Base-by-base conservation (phyloP, 768 basidiomycete genomes). In the Suillus occidentalis region DNA sequence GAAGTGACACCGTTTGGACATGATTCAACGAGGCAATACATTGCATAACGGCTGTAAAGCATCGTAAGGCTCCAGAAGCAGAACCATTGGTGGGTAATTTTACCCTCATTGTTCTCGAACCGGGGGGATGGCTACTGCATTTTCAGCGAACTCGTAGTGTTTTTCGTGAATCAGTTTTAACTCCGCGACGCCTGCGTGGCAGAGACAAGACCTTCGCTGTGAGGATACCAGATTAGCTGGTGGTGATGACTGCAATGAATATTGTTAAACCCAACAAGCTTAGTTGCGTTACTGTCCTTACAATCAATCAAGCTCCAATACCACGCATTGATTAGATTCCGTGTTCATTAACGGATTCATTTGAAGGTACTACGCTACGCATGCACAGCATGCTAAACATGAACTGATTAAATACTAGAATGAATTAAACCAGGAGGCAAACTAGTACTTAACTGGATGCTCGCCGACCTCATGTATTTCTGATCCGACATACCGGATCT, bases 131-230 rank as follows among this genome's bases (percentile, higher is more conserved):
- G 58, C 12, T 40, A 40, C 12, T 5, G 25, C 39, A 20, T 14
- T 39, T 16, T n/a, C 22, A 37, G 22, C n/a, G 53, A 31, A 40
- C 62, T 57, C 18, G 61, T 39, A 60, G 57, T 28, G 22, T 9
- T 28, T 31, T 59, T 59, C 39, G 16, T 28, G 28, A 40, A 18
- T 7, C 18, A 6, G 18, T 7, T 75, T 72, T 52, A 39, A 75
- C 76, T 75, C 75, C 75, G 75, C 75, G 75, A 77, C 63, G 52
- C 40, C 66, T 59, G 75, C 69, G 75, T 74, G 74, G 65, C 73
- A 40, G 40, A 50, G 36, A 9, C 13, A 28, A 6, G 2, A 60
- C 12, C 9, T 58, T 55, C 50, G 47, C 47, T 58, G 61, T 42
- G 6, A 28, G 18, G 22, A 58, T 12, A 5, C 18, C 34, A 12